Base-by-base conservation (phyloP, 495 filamentous ascomycete genomes). In the Mycothermus thermophilus region DNA sequence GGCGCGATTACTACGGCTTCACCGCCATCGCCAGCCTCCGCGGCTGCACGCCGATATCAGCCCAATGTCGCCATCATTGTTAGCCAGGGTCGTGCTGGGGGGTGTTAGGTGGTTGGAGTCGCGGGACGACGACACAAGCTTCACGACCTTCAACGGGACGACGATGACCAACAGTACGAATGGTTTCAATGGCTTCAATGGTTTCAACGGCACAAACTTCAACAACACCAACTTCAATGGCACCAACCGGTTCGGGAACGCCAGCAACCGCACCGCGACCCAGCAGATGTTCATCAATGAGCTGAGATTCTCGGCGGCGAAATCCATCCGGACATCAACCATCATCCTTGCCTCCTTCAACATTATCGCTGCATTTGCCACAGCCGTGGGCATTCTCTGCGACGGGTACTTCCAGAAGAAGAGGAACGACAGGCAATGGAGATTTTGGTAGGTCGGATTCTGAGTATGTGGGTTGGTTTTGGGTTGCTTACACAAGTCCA, bases 331-430 rank as follows among this genome's bases (percentile, higher is more conserved):
- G 32, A 63, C 58, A 7, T 65, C 62, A 22, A 65, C 60, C 24
- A 63, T 66, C 35, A 63, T 66, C 24, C 55, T 68, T 21, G 58
- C 64, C 30, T 43, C 50, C 20, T 65, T 68, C 47, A 68, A 68
- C 43, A 58, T 59, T 10, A 45, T 64, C 22, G 60, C 63, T 11
- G 63, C 63, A 30, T 58, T 62, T 31, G 60, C 59, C 28, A 62
- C 60, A 4, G 61, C 59, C 18, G 42, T 58, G 18, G 59, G 63
- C 5, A 66, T 68, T 22, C 34, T 62, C 19, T 55, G 58, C 34
- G 60, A 66, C 19, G 48, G 51, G 25, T 64, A 66, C 37, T 46
- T 48, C 18, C 48, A 47, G 38, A 47, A 48, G 35, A 61, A 47
- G 50, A 39, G 48, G 48, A 57, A 54, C 42, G 41, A 54, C 24